Evolutionary conservation across 495 filamentous ascomycete species (phyloP).

Genomic region (Trichoderma orchidacearum): DNA sequence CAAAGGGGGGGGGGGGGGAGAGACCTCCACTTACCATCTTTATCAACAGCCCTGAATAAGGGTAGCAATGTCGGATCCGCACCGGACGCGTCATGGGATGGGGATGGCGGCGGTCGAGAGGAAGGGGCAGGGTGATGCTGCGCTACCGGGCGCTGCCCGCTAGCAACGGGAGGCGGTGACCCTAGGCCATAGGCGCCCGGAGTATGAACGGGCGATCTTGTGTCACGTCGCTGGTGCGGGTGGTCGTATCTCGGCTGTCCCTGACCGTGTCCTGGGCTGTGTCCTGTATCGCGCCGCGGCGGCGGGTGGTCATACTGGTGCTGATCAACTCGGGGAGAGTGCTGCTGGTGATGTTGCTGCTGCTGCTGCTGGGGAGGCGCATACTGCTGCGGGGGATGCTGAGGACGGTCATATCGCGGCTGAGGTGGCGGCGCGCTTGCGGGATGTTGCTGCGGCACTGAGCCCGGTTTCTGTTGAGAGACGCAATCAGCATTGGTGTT

Average conservation of each 20-base stretch:
- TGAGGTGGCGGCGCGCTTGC: constrained; percentile 8
- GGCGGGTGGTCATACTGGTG: constrained; percentile 17
- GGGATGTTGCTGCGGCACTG: constrained; percentile 17
- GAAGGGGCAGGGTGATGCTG: constrained; percentile 36
- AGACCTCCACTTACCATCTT: constrained; percentile 51
- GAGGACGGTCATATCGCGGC: constrained; percentile 7
- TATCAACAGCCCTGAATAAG: constrained; percentile 85
- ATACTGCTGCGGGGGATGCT: constrained; percentile 25
- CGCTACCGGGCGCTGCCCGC: constrained; percentile 32
- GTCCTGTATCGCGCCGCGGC: constrained; percentile 9
- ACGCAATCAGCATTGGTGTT: background rate
- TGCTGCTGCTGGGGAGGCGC: constrained; percentile 24
- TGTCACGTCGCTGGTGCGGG: constrained; percentile 3
- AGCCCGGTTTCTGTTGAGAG: constrained; percentile 6
- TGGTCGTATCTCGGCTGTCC: constrained; percentile 6
- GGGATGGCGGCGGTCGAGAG: constrained; percentile 53
- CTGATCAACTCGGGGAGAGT: background rate
- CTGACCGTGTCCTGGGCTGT: background rate
- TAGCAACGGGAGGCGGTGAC: constrained; percentile 26
- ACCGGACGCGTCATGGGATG: constrained; percentile 43
- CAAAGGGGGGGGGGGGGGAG: too few relatives aligned
- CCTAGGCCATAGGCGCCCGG: constrained; percentile 4
- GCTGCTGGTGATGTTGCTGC: constrained; percentile 15
- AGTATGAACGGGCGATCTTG: background rate
- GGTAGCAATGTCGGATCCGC: constrained; percentile 66